Base-by-base conservation (phyloP, 2,329 filamentous ascomycete genomes). In the Hypoxylon sp. region DNA sequence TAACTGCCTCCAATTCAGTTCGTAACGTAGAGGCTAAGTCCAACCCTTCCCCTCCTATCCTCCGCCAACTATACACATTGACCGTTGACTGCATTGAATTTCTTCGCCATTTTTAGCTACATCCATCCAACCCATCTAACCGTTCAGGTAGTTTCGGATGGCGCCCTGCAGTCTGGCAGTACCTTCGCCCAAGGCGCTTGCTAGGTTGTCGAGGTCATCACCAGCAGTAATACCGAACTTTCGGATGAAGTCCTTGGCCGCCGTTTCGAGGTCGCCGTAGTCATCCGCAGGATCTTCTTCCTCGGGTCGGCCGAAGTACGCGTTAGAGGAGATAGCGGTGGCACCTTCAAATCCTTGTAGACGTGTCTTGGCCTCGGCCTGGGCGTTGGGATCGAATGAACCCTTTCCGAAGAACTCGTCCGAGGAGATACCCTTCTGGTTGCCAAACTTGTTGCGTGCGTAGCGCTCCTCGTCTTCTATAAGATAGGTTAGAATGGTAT, bases 381-480 rank as follows among this genome's bases (percentile, higher is more conserved):
- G 92, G 7, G 91, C 89, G 61, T 86, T 86, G 40, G 95, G 90
- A 79, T 99, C 95, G 81, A 91, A 98, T 61, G 88, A 84, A 59
- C 94, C 93, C 79, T 96, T 95, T 76, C 95, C 94, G 79, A 99
- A 99, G 86, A 97, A 99, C 79, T 99, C 96, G 80, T 99, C 96
- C 0, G 95, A 98, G 0, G 94, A 98, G 74, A 99, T 99, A 74
- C 93, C 93, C 85, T 98, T 98, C 80, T 99, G 96, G 48, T 82
- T 82, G 68, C 95, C 95, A 77, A 99, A 99, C 81, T 97, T 97
- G 77, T 88, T 85, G 76, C 93, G 92, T 5, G 95, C 94, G 78
- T 93, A 97, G 77, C 89, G 90, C 76, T 98, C 90, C 61, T 91
- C 90, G 64, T 98, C 94, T 70, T 89, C 89, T 90, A 66, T 1